Base-by-base conservation (phyloP, 2,329 filamentous ascomycete species). In the Cladophialophora carrionii region DNA sequence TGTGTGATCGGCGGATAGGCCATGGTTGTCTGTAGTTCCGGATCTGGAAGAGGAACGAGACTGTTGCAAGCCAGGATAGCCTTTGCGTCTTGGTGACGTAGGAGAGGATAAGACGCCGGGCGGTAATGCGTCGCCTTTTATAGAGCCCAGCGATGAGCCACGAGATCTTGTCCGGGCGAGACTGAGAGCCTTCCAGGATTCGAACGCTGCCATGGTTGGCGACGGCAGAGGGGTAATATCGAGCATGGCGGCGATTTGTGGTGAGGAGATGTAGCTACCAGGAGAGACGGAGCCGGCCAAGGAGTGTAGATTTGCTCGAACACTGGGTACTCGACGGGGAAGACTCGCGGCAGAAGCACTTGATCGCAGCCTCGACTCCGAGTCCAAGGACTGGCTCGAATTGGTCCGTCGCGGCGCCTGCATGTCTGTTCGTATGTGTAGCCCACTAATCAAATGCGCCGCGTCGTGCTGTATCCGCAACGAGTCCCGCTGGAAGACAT, bases 221-320 rank as follows among this genome's bases (percentile, higher is more conserved):
- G 90, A 94, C 2, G 90, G 90, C 37, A 95, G 79, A 62, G 90
- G 90, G 3, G 91, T 94, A 68, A 95, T 83, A 74, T 92, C 89
- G 67, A 88, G 87, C 86, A 92, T 89, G 53, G 90, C 89, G 65
- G 87, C 84, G 61, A 92, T 85, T 69, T 90, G 85, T 3, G 90
- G 90, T 62, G 90, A 92, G 6, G 89, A 85, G n/a, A 89, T 82
- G 32, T 84, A 80, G 3, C 89, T 92, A 72, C 85, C 89, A 12
- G 88, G 83, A 1, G 87, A 82, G 22, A 82, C 71, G 0, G 80
- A 81, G 12, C 77, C 79, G 4, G 77, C 75, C 59, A 76, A 79
- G 12, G 78, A 77, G 51, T 77, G 72, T 26, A 79, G 73, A 17
- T 78, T 72, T 8, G 76, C 76, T 65, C 78, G 76, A 29, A 81